Conservation (phyloP, 768 basidiomycete genomes). For the Leccinellum luteum region DNA sequence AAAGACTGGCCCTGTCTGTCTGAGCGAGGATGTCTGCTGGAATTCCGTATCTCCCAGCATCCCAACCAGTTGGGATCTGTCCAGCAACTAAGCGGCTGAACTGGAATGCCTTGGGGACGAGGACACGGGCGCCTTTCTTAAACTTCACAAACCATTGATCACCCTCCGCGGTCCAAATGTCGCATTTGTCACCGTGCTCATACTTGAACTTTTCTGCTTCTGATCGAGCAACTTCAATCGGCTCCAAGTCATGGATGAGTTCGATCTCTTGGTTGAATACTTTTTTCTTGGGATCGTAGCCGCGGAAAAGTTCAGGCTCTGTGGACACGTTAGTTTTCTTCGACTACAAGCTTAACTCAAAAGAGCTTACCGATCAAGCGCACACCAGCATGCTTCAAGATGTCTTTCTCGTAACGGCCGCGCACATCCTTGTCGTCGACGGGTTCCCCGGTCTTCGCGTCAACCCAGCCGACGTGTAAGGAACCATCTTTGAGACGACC, state of each 20-base stretch:
- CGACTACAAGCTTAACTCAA: not conserved
- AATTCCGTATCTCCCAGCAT: slow-evolving; percentile 94
- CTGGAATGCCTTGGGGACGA: slow-evolving; percentile 91
- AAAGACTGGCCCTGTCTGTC: slow-evolving; percentile 88
- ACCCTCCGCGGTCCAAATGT: slow-evolving; percentile 87
- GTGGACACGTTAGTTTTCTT: slow-evolving; percentile 15
- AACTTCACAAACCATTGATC: slow-evolving; percentile 99
- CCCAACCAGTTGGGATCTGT: slow-evolving; percentile 97
- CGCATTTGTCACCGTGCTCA: slow-evolving; percentile 95
- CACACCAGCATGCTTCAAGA: slow-evolving; percentile 87
- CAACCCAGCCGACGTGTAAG: slow-evolving; percentile 97
- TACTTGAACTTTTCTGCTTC: slow-evolving; percentile 96
- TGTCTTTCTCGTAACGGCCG: slow-evolving; percentile 92
- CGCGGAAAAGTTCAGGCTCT: slow-evolving; percentile 98
- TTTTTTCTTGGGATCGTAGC: slow-evolving; percentile 97
- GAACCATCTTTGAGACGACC: slow-evolving; percentile 92
- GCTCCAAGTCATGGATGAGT: slow-evolving; percentile 93
- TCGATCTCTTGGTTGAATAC: slow-evolving; percentile 97
- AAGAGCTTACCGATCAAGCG: slow-evolving; percentile 81
- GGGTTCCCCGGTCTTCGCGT: slow-evolving; percentile 87
- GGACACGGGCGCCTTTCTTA: slow-evolving; percentile 94
- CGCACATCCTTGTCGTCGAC: slow-evolving; percentile 98
- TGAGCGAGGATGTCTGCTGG: slow-evolving; percentile 95
- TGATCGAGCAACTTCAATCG: slow-evolving; percentile 86
- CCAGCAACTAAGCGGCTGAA: slow-evolving; percentile 95